These are phyloP conservation scores for Sistotremastrum suecicum DNA, from an alignment of 768 basidiomycete genomes.

Conservation along the genomic window DNA sequence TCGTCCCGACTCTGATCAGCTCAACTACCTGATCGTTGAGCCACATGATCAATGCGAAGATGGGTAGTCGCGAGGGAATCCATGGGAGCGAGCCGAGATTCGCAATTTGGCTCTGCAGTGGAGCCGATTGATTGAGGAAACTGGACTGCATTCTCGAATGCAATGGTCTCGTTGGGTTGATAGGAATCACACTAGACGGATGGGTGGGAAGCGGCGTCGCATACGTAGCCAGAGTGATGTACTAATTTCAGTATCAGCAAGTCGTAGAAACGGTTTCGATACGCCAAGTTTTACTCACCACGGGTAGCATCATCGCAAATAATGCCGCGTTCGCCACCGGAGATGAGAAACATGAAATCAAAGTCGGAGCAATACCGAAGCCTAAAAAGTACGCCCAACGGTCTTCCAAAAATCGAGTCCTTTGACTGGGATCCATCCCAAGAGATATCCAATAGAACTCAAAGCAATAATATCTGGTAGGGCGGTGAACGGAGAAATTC, in stretches of 20 bases:
- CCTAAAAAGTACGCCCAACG: constrained; percentile 83
- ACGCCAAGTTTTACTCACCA: constrained; percentile 29
- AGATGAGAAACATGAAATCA: neutral
- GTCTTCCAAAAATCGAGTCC: constrained; percentile 69
- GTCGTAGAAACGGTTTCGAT: constrained; percentile 1
- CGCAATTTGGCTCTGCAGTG: constrained; percentile 20
- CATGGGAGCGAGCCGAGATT: constrained; percentile 61
- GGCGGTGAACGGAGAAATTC: no score
- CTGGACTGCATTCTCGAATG: constrained; percentile 16
- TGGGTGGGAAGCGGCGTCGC: constrained; percentile 61
- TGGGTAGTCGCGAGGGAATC: constrained; percentile 65
- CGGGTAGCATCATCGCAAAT: constrained; percentile 73
- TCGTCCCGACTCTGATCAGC: constrained; percentile 40
- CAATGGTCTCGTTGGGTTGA: no score
- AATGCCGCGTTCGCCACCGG: constrained; percentile 53
- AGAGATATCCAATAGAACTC: constrained; percentile 80
- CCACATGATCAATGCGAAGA: constrained; percentile 62
- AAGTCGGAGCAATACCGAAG: constrained; percentile 38
- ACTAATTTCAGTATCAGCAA: constrained; percentile 28
- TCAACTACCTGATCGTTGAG: constrained; percentile 59
- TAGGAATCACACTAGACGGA: constrained; percentile 36
- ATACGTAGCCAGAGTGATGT: constrained; percentile 73
- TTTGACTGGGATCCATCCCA: constrained; percentile 49
- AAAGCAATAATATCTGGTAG: constrained; percentile 71
- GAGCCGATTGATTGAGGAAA: constrained; percentile 13